Conservation (phyloP, 306 rosid species). For the Canavalia gladiata region DNA sequence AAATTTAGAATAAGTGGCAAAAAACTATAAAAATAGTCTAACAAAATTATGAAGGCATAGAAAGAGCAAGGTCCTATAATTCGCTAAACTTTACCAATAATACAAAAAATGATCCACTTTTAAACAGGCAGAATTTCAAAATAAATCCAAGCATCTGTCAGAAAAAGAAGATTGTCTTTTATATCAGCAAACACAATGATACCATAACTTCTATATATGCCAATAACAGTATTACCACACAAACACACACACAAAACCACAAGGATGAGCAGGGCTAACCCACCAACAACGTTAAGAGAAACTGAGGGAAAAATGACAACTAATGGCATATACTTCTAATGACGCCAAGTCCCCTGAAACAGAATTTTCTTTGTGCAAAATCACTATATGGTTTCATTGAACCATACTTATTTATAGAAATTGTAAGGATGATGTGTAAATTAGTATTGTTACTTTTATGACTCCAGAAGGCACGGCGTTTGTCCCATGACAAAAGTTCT, state of each 20-base stretch:
- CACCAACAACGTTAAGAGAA: no score
- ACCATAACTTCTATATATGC: background rate
- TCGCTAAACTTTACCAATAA: conserved; percentile 20
- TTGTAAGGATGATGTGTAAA: background rate
- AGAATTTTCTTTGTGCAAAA: conserved; percentile 30
- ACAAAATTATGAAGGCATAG: conserved; percentile 6
- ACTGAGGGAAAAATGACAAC: no score
- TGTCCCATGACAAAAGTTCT: conserved; percentile 32
- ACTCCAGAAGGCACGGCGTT: background rate
- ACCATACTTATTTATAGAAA: background rate
- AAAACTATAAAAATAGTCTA: background rate
- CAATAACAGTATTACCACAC: no score
- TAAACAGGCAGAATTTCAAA: background rate
- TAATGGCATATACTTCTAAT: background rate
- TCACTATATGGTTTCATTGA: conserved; percentile 25
- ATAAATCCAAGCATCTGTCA: conserved; percentile 26
- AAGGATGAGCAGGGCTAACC: no score
- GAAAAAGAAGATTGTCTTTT: background rate
- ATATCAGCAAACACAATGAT: background rate
- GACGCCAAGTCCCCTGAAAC: background rate
- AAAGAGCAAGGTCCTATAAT: background rate
- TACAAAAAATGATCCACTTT: conserved; percentile 1
- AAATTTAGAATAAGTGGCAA: background rate
- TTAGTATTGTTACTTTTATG: conserved; percentile 4
- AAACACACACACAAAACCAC: no score